These are phyloP conservation scores for Fomes fomentarius DNA, from an alignment of 1,284 basidiomycete species.

Conservation along the genomic window DNA sequence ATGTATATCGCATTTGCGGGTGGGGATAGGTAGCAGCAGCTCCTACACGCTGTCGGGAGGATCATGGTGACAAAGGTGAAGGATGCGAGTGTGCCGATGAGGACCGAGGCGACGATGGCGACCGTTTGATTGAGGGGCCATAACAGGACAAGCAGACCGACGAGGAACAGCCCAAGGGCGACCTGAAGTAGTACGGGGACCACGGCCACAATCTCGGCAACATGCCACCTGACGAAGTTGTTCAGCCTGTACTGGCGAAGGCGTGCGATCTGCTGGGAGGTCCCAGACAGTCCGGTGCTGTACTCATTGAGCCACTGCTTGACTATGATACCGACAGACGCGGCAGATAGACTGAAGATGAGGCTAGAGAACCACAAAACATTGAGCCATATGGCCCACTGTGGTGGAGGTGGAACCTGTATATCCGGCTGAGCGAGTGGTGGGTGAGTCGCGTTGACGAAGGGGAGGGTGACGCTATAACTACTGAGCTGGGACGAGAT, in stretches of 20 bases:
- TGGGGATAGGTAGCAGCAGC: constrained; percentile 2
- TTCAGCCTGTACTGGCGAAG: constrained; percentile 12
- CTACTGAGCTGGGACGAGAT: constrained; percentile 1
- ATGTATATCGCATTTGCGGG: background rate
- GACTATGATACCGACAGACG: constrained; percentile 16
- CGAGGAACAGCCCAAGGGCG: constrained; percentile 17
- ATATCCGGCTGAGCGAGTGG: background rate
- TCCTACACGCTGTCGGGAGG: background rate
- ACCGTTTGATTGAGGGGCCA: constrained; percentile 12
- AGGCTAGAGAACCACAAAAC: constrained; percentile 21
- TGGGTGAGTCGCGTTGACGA: constrained; percentile 5
- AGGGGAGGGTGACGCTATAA: background rate
- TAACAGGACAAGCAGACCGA: constrained; percentile 16
- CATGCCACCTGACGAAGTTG: constrained; percentile 14
- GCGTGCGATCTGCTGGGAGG: constrained; percentile 5
- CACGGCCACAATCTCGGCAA: constrained; percentile 7
- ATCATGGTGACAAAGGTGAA: constrained; percentile 6
- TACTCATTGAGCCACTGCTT: constrained; percentile 23
- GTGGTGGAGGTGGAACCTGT: background rate
- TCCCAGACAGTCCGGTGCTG: background rate
- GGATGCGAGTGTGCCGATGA: background rate
- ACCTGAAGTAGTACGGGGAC: constrained; percentile 18
- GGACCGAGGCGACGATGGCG: background rate
- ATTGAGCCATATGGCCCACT: constrained; percentile 12
- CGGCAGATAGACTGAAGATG: constrained; percentile 14